A percentile compares a stretch with the other conserved stretches of the same genome.
These are phyloP conservation scores for Pseudogymnoascus sp. DNA, from an alignment of 2,329 filamentous ascomycete genomes.

Conservation along the genomic window DNA sequence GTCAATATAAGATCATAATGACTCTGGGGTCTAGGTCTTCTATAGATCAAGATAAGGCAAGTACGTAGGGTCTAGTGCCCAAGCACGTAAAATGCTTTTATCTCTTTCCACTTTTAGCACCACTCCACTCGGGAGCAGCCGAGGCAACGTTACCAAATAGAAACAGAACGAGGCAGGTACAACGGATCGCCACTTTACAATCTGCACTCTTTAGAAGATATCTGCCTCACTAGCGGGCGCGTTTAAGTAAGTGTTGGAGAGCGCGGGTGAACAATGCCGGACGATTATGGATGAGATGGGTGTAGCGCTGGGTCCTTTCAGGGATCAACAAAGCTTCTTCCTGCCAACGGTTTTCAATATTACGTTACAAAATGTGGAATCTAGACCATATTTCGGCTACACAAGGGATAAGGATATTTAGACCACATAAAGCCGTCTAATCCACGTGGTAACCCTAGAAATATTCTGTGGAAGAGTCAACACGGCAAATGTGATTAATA, in stretches of 20 bases:
- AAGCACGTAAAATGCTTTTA: neutral
- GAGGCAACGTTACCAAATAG: neutral
- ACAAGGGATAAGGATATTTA: neutral
- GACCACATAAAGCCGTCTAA: neutral
- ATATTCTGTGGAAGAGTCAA: neutral
- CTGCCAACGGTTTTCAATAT: neutral
- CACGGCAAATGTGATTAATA: neutral
- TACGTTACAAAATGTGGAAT: neutral
- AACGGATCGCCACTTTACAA: neutral
- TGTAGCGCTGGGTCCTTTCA: neutral
- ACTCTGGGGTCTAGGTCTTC: neutral
- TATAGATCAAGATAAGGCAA: neutral
- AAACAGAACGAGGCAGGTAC: neutral
- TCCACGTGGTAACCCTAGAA: neutral
- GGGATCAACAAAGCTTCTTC: neutral
- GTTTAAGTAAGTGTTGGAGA: neutral
- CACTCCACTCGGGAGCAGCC: neutral
- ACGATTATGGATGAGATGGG: neutral
- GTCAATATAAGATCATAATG: neutral
- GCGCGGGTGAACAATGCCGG: neutral
- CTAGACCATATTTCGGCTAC: neutral
- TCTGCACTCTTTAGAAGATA: neutral
- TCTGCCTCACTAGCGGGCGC: neutral
- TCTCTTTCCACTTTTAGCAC: neutral
- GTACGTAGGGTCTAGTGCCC: neutral